These are phyloP conservation scores for Zychaea mexicana DNA, from an alignment of 371 early-diverging fungal species.

Conservation along the genomic window DNA sequence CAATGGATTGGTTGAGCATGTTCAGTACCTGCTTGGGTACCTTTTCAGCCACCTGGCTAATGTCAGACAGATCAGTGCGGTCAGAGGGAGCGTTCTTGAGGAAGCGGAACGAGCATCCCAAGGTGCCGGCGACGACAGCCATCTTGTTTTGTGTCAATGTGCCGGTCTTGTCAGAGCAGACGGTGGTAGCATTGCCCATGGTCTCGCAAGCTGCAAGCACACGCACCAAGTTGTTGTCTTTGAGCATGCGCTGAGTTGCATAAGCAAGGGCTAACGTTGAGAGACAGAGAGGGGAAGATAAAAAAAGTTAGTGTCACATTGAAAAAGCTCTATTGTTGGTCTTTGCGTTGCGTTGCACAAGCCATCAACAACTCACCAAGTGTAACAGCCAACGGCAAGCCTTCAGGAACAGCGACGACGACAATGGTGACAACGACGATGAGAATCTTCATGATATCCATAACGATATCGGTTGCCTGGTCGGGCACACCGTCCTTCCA, in stretches of 20 bases:
- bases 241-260: conserved; percentile 81
- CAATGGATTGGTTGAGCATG: conserved; percentile 61
- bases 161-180: conserved; percentile 93
- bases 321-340: not conserved
- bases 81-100: conserved; percentile 32
- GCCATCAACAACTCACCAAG: conserved; percentile 26
- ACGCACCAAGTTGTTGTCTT: conserved; percentile 91
- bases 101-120: conserved; percentile 52
- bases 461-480: conserved; percentile 45
- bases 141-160: conserved; percentile 90
- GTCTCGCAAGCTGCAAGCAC: conserved; percentile 91
- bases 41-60: conserved; percentile 26
- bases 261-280: conserved; percentile 65
- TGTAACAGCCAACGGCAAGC: conserved; percentile 80
- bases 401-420: conserved; percentile 86
- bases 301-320: too few species aligned
- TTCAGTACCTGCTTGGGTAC: conserved; percentile 42
- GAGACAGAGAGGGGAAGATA: not conserved
- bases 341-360: conserved; percentile 2
- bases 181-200: conserved; percentile 92
- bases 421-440: conserved; percentile 75
- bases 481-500: conserved; percentile 37
- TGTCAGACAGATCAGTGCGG: conserved; percentile 36
- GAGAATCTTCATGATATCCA: conserved; percentile 60
- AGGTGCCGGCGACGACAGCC: conserved; percentile 79